These are phyloP conservation scores for Pythium graminicola DNA, from an alignment of 352 stramenopile species.

Conservation along the genomic window DNA sequence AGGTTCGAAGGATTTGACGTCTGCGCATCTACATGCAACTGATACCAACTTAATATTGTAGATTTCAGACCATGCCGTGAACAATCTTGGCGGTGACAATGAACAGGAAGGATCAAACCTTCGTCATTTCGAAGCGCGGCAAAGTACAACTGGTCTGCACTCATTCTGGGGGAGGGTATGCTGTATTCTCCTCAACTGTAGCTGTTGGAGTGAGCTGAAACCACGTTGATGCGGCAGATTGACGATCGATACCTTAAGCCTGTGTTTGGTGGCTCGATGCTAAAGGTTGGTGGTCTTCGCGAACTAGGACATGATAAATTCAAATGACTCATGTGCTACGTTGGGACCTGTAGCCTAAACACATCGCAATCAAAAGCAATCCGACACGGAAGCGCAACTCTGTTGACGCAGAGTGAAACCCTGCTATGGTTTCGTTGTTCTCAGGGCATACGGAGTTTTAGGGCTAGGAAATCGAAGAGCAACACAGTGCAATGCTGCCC, in stretches of 20 bases:
- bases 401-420: conserved; percentile 14
- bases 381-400: conserved; percentile 12
- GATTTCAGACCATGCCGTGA: conserved; percentile 37
- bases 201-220: background rate
- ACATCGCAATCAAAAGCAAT: conserved; percentile 5
- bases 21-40: background rate
- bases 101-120: conserved; percentile 2
- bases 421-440: background rate
- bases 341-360: conserved; percentile 9
- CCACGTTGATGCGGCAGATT: conserved; percentile 29
- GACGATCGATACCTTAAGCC: conserved; percentile 68
- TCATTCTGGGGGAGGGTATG: conserved; percentile 63
- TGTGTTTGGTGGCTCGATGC: conserved; percentile 45
- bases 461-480: background rate
- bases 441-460: too few species aligned
- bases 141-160: conserved; percentile 32
- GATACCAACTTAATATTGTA: conserved; percentile 2
- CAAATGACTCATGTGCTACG: background rate
- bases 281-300: conserved; percentile 15
- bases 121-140: conserved; percentile 22
- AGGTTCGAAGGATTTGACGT: conserved; percentile 11
- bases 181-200: background rate
- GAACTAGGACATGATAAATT: background rate
- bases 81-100: conserved; percentile 23
- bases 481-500: too few species aligned